These are phyloP conservation scores for Globisporangium carolinianum DNA, from an alignment of 352 stramenopile species.

Conservation along the genomic window DNA sequence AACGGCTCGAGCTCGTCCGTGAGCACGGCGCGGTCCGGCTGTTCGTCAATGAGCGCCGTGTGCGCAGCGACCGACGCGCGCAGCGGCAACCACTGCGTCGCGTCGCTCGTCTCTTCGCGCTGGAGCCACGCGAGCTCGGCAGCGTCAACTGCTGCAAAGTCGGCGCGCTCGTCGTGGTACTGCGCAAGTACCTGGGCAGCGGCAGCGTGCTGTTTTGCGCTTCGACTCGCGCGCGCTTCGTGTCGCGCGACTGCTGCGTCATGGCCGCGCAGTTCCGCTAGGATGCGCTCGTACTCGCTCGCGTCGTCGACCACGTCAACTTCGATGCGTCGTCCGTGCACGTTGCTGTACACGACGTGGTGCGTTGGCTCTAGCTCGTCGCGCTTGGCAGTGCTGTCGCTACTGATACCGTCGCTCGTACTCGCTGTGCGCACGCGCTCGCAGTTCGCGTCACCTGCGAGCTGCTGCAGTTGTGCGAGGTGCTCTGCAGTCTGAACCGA, in stretches of 20 bases:
- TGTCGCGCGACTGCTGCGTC: constrained; percentile 28
- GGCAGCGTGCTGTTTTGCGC: constrained; percentile 19
- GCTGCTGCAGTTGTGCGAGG: constrained; percentile 27
- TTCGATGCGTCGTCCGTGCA: constrained; percentile 72
- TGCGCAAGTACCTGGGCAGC: constrained; percentile 17
- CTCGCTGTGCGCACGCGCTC: too few relatives aligned
- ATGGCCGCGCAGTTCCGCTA: constrained; percentile 52
- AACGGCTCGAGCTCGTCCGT: constrained; percentile 78
- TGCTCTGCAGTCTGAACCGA: constrained; percentile 25
- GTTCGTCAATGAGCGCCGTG: constrained; percentile 40
- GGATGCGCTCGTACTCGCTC: constrained; percentile 67
- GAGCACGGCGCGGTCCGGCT: constrained; percentile 57
- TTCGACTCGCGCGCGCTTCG: constrained; percentile 19
- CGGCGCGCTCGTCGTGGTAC: constrained; percentile 51
- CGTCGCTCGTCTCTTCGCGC: constrained; percentile 35
- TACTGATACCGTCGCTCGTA: too few relatives aligned
- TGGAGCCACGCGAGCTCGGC: constrained; percentile 30
- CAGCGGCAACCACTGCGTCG: constrained; percentile 55
- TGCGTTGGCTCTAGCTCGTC: background rate
- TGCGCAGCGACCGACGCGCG: constrained; percentile 34
- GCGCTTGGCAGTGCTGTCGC: background rate
- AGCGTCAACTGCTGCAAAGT: constrained; percentile 21
- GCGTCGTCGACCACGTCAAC: constrained; percentile 55
- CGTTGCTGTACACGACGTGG: constrained; percentile 51
- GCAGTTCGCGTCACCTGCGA: constrained; percentile 10